phyloP scores from a whole-genome alignment of 257 asterid species.

The Verbena officinalis region DNA sequence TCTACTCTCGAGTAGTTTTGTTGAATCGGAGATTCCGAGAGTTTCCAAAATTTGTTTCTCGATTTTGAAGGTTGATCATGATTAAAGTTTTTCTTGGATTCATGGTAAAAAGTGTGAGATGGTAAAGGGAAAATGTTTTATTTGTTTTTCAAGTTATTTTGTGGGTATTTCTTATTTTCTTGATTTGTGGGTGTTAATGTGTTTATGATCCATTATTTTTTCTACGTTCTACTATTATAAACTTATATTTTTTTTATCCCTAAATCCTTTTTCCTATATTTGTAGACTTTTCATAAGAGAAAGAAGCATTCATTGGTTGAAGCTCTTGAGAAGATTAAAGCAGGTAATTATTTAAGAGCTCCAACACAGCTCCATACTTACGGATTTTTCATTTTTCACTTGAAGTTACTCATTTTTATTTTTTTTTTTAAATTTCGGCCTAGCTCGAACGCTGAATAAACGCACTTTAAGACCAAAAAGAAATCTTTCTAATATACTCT shows the following conservation, averaged over 20 bases:
- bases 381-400: not conserved
- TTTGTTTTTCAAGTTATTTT: not conserved
- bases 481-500: not conserved
- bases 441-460: too few species aligned
- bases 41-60: not conserved
- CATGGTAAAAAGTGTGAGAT: not conserved
- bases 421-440: too few species aligned
- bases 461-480: too few species aligned
- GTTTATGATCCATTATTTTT: not conserved
- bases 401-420: not conserved
- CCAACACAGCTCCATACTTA: not conserved
- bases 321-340: constrained; percentile 93
- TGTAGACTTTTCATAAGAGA: constrained; percentile 68
- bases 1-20: not conserved
- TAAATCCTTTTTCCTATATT: constrained; percentile 7
- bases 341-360: constrained; percentile 43
- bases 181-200: constrained; percentile 1
- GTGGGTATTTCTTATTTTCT: not conserved
- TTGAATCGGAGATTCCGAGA: not conserved
- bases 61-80: not conserved
- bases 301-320: constrained; percentile 69
- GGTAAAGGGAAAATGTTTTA: not conserved
- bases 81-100: not conserved
- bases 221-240: not conserved
- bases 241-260: not conserved